A percentile compares a stretch with the other conserved stretches of the same genome.
These are phyloP conservation scores for Hanseniaspora osmophila DNA, from an alignment of 805 yeast genomes.

Conservation along the genomic window DNA sequence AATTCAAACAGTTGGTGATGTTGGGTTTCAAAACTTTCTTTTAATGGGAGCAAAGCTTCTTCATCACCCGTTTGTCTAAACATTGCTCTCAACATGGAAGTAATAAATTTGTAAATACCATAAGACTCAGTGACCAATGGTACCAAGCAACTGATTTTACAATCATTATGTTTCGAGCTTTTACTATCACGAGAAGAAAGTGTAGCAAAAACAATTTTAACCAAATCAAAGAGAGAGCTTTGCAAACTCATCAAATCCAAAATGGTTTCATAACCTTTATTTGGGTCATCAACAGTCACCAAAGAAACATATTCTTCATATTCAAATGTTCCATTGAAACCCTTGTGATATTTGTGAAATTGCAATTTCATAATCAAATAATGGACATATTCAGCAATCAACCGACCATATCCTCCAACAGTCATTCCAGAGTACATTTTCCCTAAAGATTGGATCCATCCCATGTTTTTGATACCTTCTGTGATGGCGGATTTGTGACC, in stretches of 20 bases:
- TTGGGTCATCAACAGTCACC: conserved; percentile 79
- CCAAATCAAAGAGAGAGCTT: conserved; percentile 69
- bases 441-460: conserved; percentile 64
- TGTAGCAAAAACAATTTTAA: conserved; percentile 59
- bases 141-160: conserved; percentile 73
- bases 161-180: conserved; percentile 38
- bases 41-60: conserved; percentile 64
- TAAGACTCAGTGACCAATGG: conserved; percentile 85
- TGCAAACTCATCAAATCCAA: conserved; percentile 75
- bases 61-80: conserved; percentile 54
- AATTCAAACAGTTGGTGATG: conserved; percentile 61
- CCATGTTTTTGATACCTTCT: conserved; percentile 67
- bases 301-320: conserved; percentile 88
- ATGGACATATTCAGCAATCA: conserved; percentile 64
- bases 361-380: conserved; percentile 59
- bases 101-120: conserved; percentile 80
- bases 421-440: conserved; percentile 26
- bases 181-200: conserved; percentile 24
- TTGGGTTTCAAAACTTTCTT: conserved; percentile 47
- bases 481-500: conserved; percentile 81
- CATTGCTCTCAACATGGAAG: conserved; percentile 84
- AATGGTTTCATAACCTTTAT: conserved; percentile 86
- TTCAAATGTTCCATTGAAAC: conserved; percentile 90
- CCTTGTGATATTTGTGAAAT: conserved; percentile 74
- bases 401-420: conserved; percentile 43